Base-by-base conservation (phyloP, 1,284 basidiomycete species). In the Termitomyces sp. region DNA sequence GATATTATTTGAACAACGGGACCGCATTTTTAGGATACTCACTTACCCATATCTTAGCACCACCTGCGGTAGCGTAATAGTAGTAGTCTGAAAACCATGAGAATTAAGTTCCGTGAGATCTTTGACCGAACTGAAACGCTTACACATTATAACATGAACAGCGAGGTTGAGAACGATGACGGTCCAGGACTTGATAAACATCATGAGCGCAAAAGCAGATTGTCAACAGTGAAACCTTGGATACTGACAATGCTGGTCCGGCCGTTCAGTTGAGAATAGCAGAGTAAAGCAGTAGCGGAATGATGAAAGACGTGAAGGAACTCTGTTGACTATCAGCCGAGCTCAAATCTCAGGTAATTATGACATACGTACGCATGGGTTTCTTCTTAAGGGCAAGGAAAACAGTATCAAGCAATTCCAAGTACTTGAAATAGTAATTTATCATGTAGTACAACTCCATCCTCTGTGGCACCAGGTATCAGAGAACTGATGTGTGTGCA, bases 311-410 rank as follows among this genome's bases (percentile, higher is more conserved):
- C 95, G 71, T 99, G 96, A 59, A 99, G 76, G 77, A 98, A 98
- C 55, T 91, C 91, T 96, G 64, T 19, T 3, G 11, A 11, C 14
- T 49, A 46, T 55, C 19, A 54, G 28, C 28, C 30, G 43, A 38
- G 21, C 24, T 35, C 41, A 19, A 9, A 26, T 8, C 14, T 18
- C 26, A 49, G 47, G 46, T 28, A 39, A 48, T 14, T 38, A 47
- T 42, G 18, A 72, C 83, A 58, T 65, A 94, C 93, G 88, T 65
- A 94, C 93, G 88, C 50, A 98, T 79, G 26, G 93, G 92, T 74
- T 98, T 97, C 81, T 97, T 97, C 83, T 97, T 98, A 64, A 96
- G 75, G n/a, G 92, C 91, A 61, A 99, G 84, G 81, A 98, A 98
- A 59, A 97, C 81, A 5, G 96, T 97, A 78, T 98, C 96, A 57